A percentile compares a stretch with the other conserved stretches of the same genome.
phyloP scores from a whole-genome alignment of 345 rosid species.

The Euphorbia tirucalli region DNA sequence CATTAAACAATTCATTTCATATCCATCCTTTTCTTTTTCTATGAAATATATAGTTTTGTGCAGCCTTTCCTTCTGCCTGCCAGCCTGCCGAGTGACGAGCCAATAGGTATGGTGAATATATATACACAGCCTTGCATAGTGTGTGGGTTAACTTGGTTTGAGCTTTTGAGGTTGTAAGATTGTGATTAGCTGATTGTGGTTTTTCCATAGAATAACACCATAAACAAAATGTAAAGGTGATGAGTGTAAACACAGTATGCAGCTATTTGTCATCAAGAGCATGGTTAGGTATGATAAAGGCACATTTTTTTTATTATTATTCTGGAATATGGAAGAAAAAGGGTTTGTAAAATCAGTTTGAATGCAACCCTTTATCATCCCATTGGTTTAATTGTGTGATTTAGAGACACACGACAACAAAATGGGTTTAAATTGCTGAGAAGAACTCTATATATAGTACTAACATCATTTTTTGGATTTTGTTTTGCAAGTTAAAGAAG shows the following conservation, averaged over 20 bases:
- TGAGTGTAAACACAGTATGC: background rate
- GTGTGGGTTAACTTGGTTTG: background rate
- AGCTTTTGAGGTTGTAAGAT: background rate
- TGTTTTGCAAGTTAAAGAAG: no score
- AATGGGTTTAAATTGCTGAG: background rate
- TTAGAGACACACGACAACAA: background rate
- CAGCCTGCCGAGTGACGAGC: background rate
- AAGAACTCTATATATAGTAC: no score
- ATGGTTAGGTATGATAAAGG: background rate
- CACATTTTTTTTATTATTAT: background rate
- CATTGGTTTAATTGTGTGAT: background rate
- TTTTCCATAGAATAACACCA: background rate
- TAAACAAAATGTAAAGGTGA: no score
- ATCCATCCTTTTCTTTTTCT: background rate
- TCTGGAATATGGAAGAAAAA: background rate
- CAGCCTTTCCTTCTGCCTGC: background rate
- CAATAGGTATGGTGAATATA: no score
- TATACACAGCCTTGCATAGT: background rate
- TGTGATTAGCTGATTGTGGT: background rate
- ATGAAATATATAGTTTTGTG: background rate
- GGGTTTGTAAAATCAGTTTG: background rate
- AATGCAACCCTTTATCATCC: background rate
- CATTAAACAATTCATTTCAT: background rate
- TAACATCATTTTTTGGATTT: no score
- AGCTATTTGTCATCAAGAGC: background rate